Evolutionary conservation across 1,139 yeast genomes (phyloP).

Genomic region (Magnusiomyces paraingens): DNA sequence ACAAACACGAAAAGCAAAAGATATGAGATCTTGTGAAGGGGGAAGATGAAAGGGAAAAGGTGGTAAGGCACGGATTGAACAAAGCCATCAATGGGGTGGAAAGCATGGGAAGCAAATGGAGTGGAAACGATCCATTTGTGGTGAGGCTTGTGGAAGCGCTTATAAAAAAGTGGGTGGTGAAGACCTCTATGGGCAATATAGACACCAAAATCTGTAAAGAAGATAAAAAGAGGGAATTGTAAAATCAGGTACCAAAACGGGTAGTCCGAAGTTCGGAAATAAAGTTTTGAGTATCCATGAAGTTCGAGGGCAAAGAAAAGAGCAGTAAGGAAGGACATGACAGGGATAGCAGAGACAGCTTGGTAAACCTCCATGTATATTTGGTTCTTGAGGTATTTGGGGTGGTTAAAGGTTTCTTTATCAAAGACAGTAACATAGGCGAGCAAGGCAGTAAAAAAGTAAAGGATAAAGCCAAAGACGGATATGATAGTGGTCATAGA

Average conservation of each 20-base stretch:
- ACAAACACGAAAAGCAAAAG: constrained; percentile 78
- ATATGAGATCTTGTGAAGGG: constrained; percentile 82
- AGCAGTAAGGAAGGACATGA: constrained; percentile 76
- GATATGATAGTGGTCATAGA: constrained; percentile 68
- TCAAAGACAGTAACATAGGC: constrained; percentile 78
- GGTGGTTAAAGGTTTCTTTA: constrained; percentile 86
- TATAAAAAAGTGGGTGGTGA: constrained; percentile 88
- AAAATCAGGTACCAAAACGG: constrained; percentile 59
- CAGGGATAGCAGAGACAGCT: constrained; percentile 77
- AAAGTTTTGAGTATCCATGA: constrained; percentile 74
- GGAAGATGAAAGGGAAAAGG: constrained; percentile 82
- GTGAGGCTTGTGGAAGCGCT: constrained; percentile 89
- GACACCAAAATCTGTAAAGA: constrained; percentile 91
- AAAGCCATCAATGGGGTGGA: constrained; percentile 97
- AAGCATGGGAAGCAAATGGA: constrained; percentile 97
- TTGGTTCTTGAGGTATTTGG: constrained; percentile 91
- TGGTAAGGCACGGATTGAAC: constrained; percentile 91
- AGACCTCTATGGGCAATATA: constrained; percentile 87
- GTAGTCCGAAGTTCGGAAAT: constrained; percentile 56
- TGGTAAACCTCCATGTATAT: constrained; percentile 72
- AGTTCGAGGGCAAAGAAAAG: constrained; percentile 87
- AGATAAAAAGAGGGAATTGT: constrained; percentile 71
- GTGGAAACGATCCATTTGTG: constrained; percentile 99
- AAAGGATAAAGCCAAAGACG: constrained; percentile 77
- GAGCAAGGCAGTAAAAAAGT: constrained; percentile 65